A percentile compares a stretch with the other conserved stretches of the same genome.
Evolutionary conservation across 139 green algal species (phyloP).

Genomic region (Picochlorum sp.): DNA sequence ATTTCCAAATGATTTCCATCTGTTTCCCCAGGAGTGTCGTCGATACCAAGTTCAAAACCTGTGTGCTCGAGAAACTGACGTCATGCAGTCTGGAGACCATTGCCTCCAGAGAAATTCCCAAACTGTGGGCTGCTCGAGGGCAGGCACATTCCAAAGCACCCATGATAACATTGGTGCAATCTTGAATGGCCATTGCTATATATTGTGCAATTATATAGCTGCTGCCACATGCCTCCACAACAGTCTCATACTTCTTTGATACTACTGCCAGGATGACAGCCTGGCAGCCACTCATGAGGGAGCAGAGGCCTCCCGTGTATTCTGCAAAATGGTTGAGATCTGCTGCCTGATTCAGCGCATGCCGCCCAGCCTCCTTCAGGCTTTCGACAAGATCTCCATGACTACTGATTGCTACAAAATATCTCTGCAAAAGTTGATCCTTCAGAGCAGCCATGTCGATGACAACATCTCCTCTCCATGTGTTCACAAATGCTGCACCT

Average conservation of each 20-base stretch:
- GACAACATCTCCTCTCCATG: slow-evolving; percentile 14
- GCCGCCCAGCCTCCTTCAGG: slow-evolving; percentile 31
- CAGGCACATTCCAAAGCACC: neutral
- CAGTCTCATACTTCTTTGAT: slow-evolving; percentile 37
- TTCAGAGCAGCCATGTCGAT: slow-evolving; percentile 37
- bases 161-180: neutral
- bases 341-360: slow-evolving; percentile 41
- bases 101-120: neutral
- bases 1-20: neutral
- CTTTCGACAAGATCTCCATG: slow-evolving; percentile 22
- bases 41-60: neutral
- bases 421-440: slow-evolving; percentile 18
- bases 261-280: slow-evolving; percentile 41
- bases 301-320: slow-evolving; percentile 28
- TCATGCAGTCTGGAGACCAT: neutral
- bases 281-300: slow-evolving; percentile 44
- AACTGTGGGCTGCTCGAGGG: neutral
- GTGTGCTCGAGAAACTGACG: neutral
- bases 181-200: neutral
- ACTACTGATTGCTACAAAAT: slow-evolving; percentile 16
- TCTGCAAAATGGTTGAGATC: slow-evolving; percentile 47
- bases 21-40: neutral
- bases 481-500: slow-evolving; percentile 3
- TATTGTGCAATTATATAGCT: slow-evolving; percentile 1
- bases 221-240: slow-evolving; percentile 6